These are phyloP conservation scores for Termitomyces sp. DNA, from an alignment of 768 basidiomycete species.

Conservation along the genomic window DNA sequence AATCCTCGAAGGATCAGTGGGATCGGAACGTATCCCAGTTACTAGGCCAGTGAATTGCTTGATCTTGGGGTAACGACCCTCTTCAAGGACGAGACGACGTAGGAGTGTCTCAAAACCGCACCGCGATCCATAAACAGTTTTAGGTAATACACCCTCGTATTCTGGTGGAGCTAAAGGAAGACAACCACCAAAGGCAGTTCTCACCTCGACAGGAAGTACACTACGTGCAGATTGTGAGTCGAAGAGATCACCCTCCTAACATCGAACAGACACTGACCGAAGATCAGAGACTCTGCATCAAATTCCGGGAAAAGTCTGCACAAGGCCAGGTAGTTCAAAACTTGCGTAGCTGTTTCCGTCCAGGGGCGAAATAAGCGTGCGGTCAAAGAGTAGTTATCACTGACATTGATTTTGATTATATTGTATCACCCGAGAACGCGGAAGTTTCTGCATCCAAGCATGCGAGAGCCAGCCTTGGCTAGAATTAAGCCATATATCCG, in stretches of 20 bases:
- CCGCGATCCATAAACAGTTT: slow-evolving; percentile 20
- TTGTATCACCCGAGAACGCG: slow-evolving; percentile 23
- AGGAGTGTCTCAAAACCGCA: slow-evolving; percentile 27
- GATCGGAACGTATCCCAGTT: slow-evolving; percentile 20
- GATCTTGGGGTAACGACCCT: slow-evolving; percentile 19
- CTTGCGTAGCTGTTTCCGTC: background rate
- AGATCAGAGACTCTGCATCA: slow-evolving; percentile 4
- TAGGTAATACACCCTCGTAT: slow-evolving; percentile 11
- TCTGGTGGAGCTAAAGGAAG: slow-evolving; percentile 11
- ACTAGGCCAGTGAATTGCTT: slow-evolving; percentile 24
- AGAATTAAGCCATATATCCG: slow-evolving; percentile 25
- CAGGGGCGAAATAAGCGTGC: background rate
- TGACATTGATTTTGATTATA: slow-evolving; percentile 22
- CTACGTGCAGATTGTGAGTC: background rate
- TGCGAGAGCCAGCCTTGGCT: slow-evolving; percentile 19
- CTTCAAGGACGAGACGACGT: slow-evolving; percentile 22
- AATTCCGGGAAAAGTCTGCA: slow-evolving; percentile 1
- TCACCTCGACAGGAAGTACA: slow-evolving; percentile 16
- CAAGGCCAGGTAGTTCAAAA: slow-evolving; percentile 7
- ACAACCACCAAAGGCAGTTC: slow-evolving; percentile 14
- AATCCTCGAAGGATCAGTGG: slow-evolving; percentile 11
- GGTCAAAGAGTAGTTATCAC: background rate
- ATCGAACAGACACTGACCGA: background rate
- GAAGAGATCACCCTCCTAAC: background rate
- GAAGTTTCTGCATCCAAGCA: slow-evolving; percentile 15